Evolutionary conservation across 108 stramenopile genomes (phyloP), one percentile per base, ranked within the genome.

Genomic region (Ochromonas danica): DNA sequence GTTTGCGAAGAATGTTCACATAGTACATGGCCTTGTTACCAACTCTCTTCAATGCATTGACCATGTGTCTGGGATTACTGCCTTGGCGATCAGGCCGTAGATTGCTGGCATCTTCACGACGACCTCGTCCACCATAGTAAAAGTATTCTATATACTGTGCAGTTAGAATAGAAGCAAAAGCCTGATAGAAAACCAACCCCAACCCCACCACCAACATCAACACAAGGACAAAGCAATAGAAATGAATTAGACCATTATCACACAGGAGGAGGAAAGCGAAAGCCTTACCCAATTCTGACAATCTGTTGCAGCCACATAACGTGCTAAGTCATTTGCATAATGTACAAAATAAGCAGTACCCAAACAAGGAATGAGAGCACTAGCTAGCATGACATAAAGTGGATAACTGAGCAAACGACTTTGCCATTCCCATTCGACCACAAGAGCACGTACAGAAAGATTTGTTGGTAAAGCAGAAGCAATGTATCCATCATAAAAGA

Each of bases 101-200:
- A n/a, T n/a, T n/a, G n/a, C 72, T 33, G 30, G 72, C 72, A 14
- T 75, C 51, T 6, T 75, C 22, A 10, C 31, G 3, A 14, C 40
- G 36, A 33, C 40, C 31, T 31, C 31, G 72, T 75, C 72, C 72
- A 60, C 72, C 72, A 36, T 42, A 75, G 40, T 75, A 75, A 31
- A 60, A 57, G 40, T 75, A 75, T 36, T 75, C 72, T 6, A 75
- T 31, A 75, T 75, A 75, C 40, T 75, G 72, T 33, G 45, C 43
- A 28, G 38, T 42, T 41, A 75, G 22, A 30, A 6, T 10, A 6
- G 72, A 45, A 36, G 43, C 17, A 36, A 75, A 33, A 10, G 72
- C 67, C 67, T 70, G 22, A 14, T 51, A 51, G 22, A 51, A 51
- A 14, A 22, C 22, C 6, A 14, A 14, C 14, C 6, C 45, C 22